Percentiles rank a stretch among this genome's conserved stretches.
Evolutionary conservation across 2,329 filamentous ascomycete genomes (phyloP).

Genomic region (Epichloe hybrida): DNA sequence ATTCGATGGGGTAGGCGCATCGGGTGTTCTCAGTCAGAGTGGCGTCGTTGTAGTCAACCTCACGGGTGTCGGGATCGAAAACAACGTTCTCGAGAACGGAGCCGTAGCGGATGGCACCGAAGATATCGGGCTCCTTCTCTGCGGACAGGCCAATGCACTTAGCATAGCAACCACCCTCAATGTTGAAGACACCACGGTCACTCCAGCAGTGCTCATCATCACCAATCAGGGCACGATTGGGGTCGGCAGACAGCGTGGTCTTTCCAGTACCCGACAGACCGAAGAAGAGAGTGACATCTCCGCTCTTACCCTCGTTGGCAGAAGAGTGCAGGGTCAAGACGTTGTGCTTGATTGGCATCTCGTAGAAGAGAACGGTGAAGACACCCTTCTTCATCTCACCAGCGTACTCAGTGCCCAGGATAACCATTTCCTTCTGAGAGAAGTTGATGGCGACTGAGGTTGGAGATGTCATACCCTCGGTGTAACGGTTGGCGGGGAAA

Average conservation of each 20-base stretch:
- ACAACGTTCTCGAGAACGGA: constrained; percentile 98
- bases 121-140: constrained; percentile 99
- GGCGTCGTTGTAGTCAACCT: constrained; percentile 88
- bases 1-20: constrained; percentile 97
- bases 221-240: constrained; percentile 89
- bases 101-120: constrained; percentile 87
- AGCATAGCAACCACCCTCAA: constrained; percentile 97
- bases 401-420: constrained; percentile 96
- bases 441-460: constrained; percentile 99
- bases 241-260: constrained; percentile 94
- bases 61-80: constrained; percentile 78
- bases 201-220: constrained; percentile 99
- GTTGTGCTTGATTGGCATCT: constrained; percentile 99
- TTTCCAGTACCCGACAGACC: constrained; percentile 97
- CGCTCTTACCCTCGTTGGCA: constrained; percentile 87
- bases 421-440: constrained; percentile 99
- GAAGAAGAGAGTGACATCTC: constrained; percentile 98
- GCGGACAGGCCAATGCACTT: constrained; percentile 95
- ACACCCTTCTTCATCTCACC: constrained; percentile 79
- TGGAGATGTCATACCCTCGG: constrained; percentile 94
- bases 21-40: constrained; percentile 98
- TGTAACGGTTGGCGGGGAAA: constrained; percentile 97
- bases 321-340: constrained; percentile 97
- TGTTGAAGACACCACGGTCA: constrained; percentile 96
- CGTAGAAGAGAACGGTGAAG: constrained; percentile 99